Percentiles rank a stretch among this genome's conserved stretches.
Evolutionary conservation across 2,329 filamentous ascomycete genomes (phyloP).

Genomic region (Metarhizium humberi): DNA sequence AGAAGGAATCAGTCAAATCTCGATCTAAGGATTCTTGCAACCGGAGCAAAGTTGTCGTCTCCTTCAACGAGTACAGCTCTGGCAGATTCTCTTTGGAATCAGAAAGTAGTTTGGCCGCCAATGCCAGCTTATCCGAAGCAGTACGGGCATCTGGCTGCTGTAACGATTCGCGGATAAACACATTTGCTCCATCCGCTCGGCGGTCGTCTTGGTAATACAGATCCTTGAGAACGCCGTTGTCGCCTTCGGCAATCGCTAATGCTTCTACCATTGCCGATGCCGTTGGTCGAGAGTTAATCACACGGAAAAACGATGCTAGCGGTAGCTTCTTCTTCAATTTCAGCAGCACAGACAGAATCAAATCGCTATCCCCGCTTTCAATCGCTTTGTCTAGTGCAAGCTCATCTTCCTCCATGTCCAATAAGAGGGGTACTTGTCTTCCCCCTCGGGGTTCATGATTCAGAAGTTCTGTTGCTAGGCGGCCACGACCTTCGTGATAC

Average conservation of each 20-base stretch:
- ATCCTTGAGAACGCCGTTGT: constrained; percentile 83
- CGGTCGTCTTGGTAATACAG: constrained; percentile 97
- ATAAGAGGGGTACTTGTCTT: constrained; percentile 86
- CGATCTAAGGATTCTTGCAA: constrained; percentile 81
- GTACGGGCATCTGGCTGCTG: constrained; percentile 59
- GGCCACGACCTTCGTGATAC: constrained; percentile 83
- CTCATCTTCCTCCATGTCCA: constrained; percentile 93
- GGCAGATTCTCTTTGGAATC: constrained; percentile 74
- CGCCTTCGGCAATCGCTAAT: constrained; percentile 56
- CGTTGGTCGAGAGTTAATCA: constrained; percentile 74
- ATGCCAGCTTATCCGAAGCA: constrained; percentile 76
- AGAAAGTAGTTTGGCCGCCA: constrained; percentile 71
- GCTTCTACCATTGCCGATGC: constrained; percentile 87
- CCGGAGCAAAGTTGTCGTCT: constrained; percentile 70
- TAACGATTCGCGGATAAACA: constrained; percentile 79
- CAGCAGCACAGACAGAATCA: constrained; percentile 81
- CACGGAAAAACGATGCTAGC: constrained; percentile 83
- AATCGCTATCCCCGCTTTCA: constrained; percentile 87
- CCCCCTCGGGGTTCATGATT: constrained; percentile 92
- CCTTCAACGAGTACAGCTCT: constrained; percentile 67
- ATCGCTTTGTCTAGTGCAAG: constrained; percentile 94
- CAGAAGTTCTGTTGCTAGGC: constrained; percentile 82
- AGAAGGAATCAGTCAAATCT: constrained; percentile 68
- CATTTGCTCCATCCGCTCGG: constrained; percentile 74
- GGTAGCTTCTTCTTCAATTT: constrained; percentile 86